A percentile compares a stretch with the other conserved stretches of the same genome.
These are phyloP conservation scores for Daedaleopsis sinensis DNA, from an alignment of 768 basidiomycete genomes.

Conservation along the genomic window DNA sequence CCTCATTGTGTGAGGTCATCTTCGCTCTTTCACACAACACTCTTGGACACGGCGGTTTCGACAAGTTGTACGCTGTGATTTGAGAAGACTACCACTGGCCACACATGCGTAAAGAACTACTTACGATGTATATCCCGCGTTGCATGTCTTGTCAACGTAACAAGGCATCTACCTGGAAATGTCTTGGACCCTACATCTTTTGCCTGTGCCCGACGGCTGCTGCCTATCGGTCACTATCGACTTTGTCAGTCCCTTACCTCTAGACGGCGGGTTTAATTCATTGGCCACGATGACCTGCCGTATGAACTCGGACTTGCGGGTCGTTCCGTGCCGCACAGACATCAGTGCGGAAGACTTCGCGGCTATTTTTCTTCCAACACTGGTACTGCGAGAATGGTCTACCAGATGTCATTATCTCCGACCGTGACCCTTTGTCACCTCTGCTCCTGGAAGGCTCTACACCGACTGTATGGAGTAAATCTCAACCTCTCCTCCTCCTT, in stretches of 20 bases:
- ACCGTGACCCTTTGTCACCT: constrained; percentile 38
- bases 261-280: constrained; percentile 27
- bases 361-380: constrained; percentile 26
- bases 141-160: neutral
- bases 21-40: no score
- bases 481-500: constrained; percentile 37
- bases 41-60: constrained; percentile 27
- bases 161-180: constrained; percentile 3
- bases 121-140: constrained; percentile 33
- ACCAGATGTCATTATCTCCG: no score
- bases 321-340: constrained; percentile 13
- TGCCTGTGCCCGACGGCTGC: constrained; percentile 25
- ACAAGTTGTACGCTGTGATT: constrained; percentile 25
- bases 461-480: constrained; percentile 30
- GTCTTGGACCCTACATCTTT: constrained; percentile 29
- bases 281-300: constrained; percentile 31
- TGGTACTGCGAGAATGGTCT: constrained; percentile 36
- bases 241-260: constrained; percentile 36
- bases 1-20: constrained; percentile 14
- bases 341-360: constrained; percentile 26
- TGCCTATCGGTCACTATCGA: constrained; percentile 31
- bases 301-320: constrained; percentile 13
- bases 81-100: constrained; percentile 22
- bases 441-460: constrained; percentile 37
- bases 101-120: constrained; percentile 37